A percentile compares a stretch with the other conserved stretches of the same genome.
These are phyloP conservation scores for Kwoniella mangroviensis DNA, from an alignment of 768 basidiomycete species.

Conservation along the genomic window DNA sequence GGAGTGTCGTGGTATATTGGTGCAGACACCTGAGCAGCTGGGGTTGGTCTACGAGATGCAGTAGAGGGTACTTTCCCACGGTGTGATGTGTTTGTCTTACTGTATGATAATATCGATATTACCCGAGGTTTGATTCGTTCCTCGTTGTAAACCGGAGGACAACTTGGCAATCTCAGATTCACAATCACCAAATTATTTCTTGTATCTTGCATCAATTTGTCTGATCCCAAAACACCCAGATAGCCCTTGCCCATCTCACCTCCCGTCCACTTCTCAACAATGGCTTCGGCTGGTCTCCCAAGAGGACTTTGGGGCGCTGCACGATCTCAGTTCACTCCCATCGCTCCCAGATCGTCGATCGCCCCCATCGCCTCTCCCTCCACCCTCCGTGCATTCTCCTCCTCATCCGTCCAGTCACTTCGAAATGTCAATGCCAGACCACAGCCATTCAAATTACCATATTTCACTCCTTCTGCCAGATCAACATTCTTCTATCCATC, in stretches of 20 bases:
- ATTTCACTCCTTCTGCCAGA: conserved; percentile 27
- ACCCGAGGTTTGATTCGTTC: conserved; percentile 1
- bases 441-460: conserved; percentile 20
- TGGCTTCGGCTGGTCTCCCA: conserved; percentile 11
- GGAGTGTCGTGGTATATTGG: conserved; percentile 51
- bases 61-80: neutral
- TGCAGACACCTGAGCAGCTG: conserved; percentile 50
- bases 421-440: neutral
- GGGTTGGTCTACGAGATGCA: conserved; percentile 46
- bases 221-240: too few species aligned
- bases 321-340: neutral
- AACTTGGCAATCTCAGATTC: too few species aligned
- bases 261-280: neutral
- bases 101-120: conserved; percentile 1
- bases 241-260: neutral
- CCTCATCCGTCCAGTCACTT: conserved; percentile 1
- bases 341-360: conserved; percentile 4
- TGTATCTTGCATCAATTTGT: too few species aligned
- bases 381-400: conserved; percentile 10
- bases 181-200: neutral
- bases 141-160: neutral
- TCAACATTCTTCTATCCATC: conserved; percentile 27
- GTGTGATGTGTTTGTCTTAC: neutral
- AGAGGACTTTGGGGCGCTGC: conserved; percentile 5
- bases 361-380: conserved; percentile 5